These are phyloP conservation scores for Lachnellula subtilissima DNA, from an alignment of 2,329 filamentous ascomycete species.

Conservation along the genomic window DNA sequence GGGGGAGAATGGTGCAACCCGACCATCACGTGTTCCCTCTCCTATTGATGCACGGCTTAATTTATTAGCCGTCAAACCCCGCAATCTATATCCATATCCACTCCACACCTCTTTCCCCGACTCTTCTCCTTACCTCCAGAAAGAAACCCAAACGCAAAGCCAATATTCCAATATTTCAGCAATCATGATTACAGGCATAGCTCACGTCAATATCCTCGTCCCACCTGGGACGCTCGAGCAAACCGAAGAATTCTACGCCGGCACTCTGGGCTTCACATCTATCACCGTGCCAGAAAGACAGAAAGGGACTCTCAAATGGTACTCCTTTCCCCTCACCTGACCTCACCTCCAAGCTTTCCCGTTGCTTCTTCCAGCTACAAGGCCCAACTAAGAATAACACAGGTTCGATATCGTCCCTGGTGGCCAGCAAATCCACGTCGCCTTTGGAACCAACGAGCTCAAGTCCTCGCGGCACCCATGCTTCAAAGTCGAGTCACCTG, in stretches of 20 bases:
- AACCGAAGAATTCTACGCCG: conserved; percentile 50
- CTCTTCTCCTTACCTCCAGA: background rate
- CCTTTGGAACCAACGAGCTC: conserved; percentile 40
- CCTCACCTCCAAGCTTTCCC: background rate
- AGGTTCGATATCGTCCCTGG: conserved; percentile 51
- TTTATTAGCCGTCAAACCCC: background rate
- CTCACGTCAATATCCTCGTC: conserved; percentile 56
- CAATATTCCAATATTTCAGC: background rate
- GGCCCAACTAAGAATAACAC: background rate
- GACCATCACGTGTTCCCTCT: background rate
- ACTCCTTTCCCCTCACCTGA: conserved; percentile 4
- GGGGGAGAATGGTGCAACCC: background rate
- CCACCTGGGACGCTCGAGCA: conserved; percentile 46
- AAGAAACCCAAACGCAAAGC: background rate
- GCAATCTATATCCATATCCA: background rate
- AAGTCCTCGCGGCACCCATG: conserved; percentile 52
- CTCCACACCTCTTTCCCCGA: background rate
- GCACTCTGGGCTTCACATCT: conserved; percentile 50
- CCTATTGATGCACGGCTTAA: background rate
- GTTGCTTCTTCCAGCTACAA: background rate
- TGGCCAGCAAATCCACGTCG: conserved; percentile 54
- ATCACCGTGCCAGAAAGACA: conserved; percentile 50
- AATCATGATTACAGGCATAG: conserved; percentile 44
- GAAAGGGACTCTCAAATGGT: conserved; percentile 50
- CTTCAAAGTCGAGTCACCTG: conserved; percentile 46